A percentile compares a stretch with the other conserved stretches of the same genome.
phyloP scores from a whole-genome alignment of 192 early-diverging fungal species.

The Coemansia sp. region DNA sequence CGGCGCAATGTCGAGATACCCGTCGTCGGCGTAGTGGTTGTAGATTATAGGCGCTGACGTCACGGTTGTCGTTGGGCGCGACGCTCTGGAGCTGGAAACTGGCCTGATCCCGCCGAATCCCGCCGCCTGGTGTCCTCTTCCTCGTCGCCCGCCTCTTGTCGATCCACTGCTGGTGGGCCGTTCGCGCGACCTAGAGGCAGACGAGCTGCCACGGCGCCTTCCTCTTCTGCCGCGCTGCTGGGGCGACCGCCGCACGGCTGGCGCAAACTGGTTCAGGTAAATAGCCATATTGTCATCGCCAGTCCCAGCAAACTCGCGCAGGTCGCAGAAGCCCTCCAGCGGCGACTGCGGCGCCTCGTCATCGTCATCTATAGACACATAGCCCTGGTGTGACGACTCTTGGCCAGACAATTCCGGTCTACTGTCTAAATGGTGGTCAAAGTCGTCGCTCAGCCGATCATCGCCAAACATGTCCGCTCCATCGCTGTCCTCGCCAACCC shows the following conservation, averaged over 20 bases:
- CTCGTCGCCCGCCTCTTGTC: conserved; percentile 3
- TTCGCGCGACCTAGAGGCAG: background rate
- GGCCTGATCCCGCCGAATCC: conserved; percentile 22
- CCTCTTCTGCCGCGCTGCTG: conserved; percentile 5
- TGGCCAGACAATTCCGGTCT: background rate
- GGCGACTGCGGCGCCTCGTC: conserved; percentile 27
- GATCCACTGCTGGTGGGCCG: background rate
- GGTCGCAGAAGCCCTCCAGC: conserved; percentile 50
- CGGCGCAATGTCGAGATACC: conserved; percentile 27
- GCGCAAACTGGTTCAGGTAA: conserved; percentile 45
- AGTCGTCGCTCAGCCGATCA: background rate
- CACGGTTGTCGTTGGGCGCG: background rate
- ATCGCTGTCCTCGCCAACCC: conserved; percentile 6
- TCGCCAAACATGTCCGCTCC: background rate
- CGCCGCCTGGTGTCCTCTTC: background rate
- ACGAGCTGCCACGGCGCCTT: background rate
- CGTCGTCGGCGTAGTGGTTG: conserved; percentile 50
- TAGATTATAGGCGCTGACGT: conserved; percentile 10
- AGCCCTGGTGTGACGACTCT: background rate
- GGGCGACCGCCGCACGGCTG: background rate
- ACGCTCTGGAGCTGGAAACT: conserved; percentile 1
- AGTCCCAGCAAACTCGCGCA: conserved; percentile 14
- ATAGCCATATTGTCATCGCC: conserved; percentile 19
- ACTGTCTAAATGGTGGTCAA: background rate
- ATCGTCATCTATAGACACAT: background rate